Percentiles rank a stretch among this genome's conserved stretches.
phyloP scores from a whole-genome alignment of 164 flowering plant genomes.

The Protea cynaroides region DNA sequence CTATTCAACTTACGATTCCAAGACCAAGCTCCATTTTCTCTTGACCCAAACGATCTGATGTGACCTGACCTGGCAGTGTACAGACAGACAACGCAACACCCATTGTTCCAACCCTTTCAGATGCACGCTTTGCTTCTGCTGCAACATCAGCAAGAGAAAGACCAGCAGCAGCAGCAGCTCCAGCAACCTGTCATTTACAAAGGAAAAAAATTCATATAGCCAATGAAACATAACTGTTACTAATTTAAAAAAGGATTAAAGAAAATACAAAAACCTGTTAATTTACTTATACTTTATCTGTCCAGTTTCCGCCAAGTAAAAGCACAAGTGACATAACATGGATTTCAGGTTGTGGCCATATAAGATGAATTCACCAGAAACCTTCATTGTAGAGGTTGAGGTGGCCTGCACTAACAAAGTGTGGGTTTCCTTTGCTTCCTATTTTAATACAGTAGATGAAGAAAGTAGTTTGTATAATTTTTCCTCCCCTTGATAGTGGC shows the following conservation, averaged over 20 bases:
- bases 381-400: no score
- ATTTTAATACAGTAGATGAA: no score
- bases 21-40: conserved; percentile 99
- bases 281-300: no score
- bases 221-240: background rate
- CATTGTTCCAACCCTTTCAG: conserved; percentile 94
- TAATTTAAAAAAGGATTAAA: background rate
- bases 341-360: background rate
- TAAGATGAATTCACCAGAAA: background rate
- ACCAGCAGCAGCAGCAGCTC: conserved; percentile 93
- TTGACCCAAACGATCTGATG: conserved; percentile 82
- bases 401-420: no score
- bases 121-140: conserved; percentile 85
- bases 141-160: conserved; percentile 79
- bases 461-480: no score
- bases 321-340: background rate
- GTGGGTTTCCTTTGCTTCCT: no score
- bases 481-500: no score
- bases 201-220: conserved; percentile 31
- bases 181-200: conserved; percentile 58
- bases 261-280: background rate
- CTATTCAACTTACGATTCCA: conserved; percentile 68
- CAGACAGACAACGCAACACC: conserved; percentile 93
- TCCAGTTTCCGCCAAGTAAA: no score
- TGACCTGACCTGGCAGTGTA: conserved; percentile 82